phyloP scores from a whole-genome alignment of 345 rosid genomes.

The Physaria fendleri region DNA sequence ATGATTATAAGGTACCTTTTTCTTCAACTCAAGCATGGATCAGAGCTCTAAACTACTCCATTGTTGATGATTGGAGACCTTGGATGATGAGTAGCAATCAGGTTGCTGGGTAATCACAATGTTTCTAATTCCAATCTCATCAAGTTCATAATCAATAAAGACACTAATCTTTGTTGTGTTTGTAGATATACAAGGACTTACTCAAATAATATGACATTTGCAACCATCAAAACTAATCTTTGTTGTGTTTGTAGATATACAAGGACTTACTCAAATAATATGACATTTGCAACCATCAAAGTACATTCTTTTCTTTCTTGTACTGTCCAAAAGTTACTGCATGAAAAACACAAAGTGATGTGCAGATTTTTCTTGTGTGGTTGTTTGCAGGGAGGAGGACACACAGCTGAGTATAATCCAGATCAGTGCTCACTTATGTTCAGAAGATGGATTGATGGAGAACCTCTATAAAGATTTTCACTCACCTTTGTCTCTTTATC shows the following conservation, averaged over 20 bases:
- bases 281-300: no score
- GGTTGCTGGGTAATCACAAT: slow-evolving; percentile 38
- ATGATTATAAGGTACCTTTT: slow-evolving; percentile 45
- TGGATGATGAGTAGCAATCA: slow-evolving; percentile 43
- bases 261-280: slow-evolving; percentile 53
- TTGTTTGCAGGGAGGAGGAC: slow-evolving; percentile 64
- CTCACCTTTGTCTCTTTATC: no score
- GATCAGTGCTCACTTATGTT: slow-evolving; percentile 42
- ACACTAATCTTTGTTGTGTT: not conserved
- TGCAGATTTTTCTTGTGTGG: not conserved
- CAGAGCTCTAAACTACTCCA: slow-evolving; percentile 42
- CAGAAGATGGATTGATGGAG: slow-evolving; percentile 30
- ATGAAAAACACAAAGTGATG: not conserved
- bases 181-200: slow-evolving; percentile 43
- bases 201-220: no score
- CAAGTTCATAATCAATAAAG: not conserved
- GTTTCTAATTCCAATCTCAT: not conserved
- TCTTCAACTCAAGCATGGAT: slow-evolving; percentile 66
- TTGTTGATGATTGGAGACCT: slow-evolving; percentile 54
- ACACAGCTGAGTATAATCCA: slow-evolving; percentile 53
- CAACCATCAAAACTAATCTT: no score
- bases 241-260: slow-evolving; percentile 22
- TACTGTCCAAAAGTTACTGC: no score
- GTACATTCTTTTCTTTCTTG: no score
- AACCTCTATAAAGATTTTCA: no score